A percentile compares a stretch with the other conserved stretches of the same genome.
Conservation (phyloP, 352 stramenopile genomes). For the Phytophthora citricola region DNA sequence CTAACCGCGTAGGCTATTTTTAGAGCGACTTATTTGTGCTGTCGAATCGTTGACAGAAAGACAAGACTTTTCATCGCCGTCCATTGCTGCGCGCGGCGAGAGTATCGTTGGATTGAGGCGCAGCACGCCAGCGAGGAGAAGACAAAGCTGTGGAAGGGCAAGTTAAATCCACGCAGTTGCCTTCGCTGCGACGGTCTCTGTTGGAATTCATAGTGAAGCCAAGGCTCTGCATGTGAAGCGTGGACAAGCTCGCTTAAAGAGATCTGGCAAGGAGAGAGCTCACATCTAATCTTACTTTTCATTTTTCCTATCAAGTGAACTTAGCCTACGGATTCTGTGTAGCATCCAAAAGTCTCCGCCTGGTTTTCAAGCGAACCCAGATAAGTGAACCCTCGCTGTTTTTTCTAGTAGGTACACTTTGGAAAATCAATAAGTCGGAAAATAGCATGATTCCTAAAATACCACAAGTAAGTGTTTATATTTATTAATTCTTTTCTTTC, state of each 20-base stretch:
- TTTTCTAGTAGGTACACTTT: slow-evolving; percentile 18
- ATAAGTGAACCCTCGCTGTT: slow-evolving; percentile 13
- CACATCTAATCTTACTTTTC: too few relatives aligned
- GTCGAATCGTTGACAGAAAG: neutral
- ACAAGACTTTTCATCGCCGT: neutral
- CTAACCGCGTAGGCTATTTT: slow-evolving; percentile 12
- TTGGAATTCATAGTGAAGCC: too few relatives aligned
- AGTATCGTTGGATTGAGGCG: slow-evolving; percentile 7
- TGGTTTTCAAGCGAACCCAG: slow-evolving; percentile 25
- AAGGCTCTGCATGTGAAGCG: too few relatives aligned
- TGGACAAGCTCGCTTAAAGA: too few relatives aligned
- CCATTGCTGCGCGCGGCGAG: neutral
- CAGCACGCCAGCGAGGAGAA: slow-evolving; percentile 6
- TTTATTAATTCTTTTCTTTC: neutral
- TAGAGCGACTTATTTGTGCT: slow-evolving; percentile 6
- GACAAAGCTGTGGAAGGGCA: slow-evolving; percentile 15
- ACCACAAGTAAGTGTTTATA: neutral
- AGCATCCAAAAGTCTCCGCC: neutral
- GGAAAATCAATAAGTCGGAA: slow-evolving; percentile 3
- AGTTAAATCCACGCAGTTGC: neutral
- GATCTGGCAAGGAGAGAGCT: too few relatives aligned
- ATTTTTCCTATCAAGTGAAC: too few relatives aligned
- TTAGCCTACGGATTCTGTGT: too few relatives aligned
- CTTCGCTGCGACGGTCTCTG: slow-evolving; percentile 1
- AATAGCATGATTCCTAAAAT: neutral